These are phyloP conservation scores for Trichosanthes truncata DNA, from an alignment of 306 rosid species.

Conservation along the genomic window DNA sequence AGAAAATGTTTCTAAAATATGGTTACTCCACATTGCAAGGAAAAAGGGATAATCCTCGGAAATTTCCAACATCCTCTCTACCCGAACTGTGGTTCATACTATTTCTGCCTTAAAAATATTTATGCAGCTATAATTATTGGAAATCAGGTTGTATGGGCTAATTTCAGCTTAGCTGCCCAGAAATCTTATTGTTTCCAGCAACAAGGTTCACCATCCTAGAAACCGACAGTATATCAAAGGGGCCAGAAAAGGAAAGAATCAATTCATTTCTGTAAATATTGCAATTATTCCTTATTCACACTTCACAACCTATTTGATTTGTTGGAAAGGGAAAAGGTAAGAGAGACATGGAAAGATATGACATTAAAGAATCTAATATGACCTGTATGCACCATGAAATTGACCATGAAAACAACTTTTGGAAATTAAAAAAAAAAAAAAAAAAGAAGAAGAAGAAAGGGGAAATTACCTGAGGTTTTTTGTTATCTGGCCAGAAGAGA, in stretches of 20 bases:
- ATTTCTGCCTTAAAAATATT: not conserved
- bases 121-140: not conserved
- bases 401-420: not conserved
- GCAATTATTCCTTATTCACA: not conserved
- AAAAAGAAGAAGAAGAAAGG: too few species aligned
- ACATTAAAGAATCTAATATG: not conserved
- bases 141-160: not conserved
- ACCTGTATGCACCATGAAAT: not conserved
- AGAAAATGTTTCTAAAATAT: not conserved
- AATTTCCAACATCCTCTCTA: not conserved
- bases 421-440: not conserved
- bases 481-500: slow-evolving; percentile 71
- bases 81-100: not conserved
- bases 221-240: not conserved
- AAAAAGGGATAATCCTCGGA: not conserved
- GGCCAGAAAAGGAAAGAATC: not conserved
- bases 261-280: not conserved
- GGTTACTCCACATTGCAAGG: not conserved
- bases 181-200: not conserved
- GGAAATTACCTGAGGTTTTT: slow-evolving; percentile 59
- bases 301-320: not conserved
- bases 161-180: not conserved
- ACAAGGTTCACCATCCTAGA: not conserved
- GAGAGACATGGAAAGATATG: not conserved
- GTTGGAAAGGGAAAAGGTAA: not conserved